Percentiles rank a stretch among this genome's conserved stretches.
These are phyloP conservation scores for Rubus idaeus DNA, from an alignment of 306 rosid species.

Conservation along the genomic window DNA sequence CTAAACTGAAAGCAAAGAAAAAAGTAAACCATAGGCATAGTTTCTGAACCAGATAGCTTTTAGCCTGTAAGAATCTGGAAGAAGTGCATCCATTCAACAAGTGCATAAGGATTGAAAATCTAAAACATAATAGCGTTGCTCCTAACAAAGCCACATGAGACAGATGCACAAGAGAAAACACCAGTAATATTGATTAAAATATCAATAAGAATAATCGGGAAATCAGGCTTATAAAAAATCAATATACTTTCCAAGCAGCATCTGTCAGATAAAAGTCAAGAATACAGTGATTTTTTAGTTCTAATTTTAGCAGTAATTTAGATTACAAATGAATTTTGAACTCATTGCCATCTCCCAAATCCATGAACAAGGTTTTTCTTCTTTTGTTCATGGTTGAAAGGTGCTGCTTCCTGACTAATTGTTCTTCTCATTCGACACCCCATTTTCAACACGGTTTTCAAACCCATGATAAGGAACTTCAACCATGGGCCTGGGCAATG, in stretches of 20 bases:
- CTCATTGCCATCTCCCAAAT: conserved; percentile 34
- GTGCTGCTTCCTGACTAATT: conserved; percentile 23
- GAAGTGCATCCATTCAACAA: not conserved
- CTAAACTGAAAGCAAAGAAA: conserved; percentile 1
- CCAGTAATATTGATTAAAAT: conserved; percentile 1
- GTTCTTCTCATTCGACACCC: conserved; percentile 64
- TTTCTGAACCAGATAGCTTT: not conserved
- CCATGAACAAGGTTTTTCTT: not conserved
- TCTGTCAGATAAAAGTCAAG: conserved; percentile 30
- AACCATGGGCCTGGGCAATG: conserved; percentile 72
- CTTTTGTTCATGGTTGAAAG: conserved; percentile 2
- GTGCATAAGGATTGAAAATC: not conserved
- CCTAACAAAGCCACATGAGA: not conserved
- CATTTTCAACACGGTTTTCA: conserved; percentile 67
- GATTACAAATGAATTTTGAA: conserved; percentile 39
- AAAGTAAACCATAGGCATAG: conserved; percentile 5
- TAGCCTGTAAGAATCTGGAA: conserved; percentile 1
- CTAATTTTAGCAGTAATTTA: conserved; percentile 27
- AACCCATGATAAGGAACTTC: conserved; percentile 85
- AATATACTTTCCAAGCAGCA: conserved; percentile 27
- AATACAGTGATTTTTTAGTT: conserved; percentile 38
- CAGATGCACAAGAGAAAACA: conserved; percentile 12
- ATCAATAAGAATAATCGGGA: conserved; percentile 15
- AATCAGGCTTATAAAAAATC: conserved; percentile 25
- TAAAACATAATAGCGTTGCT: not conserved